Evolutionary conservation across 23 red algal genomes (phyloP), one percentile per base, ranked within the genome.

Genomic region (Gracilariopsis chorda): DNA sequence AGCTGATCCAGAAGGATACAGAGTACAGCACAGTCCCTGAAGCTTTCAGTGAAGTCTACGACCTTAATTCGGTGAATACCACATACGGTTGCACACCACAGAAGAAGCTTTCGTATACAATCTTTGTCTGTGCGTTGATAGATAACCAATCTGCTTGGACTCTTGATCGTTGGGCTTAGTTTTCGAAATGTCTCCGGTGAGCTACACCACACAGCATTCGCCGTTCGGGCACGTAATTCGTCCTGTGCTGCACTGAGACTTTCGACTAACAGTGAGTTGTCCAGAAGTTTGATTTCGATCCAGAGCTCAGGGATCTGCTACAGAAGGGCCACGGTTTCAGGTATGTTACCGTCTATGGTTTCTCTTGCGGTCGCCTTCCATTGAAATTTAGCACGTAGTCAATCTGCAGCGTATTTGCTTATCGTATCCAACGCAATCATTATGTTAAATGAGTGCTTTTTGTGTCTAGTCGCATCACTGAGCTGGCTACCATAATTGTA

Each of bases 11-110:
- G 23, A 11, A 90, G 23, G 27, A 90, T 21, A 48, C 86, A 90
- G 14, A 90, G 51, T n/a, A 63, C 51, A 14, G 68, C 69, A 29
- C 68, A 67, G 69, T 90, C 86, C 30, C 86, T 68, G 78, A 90
- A 90, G 32, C 86, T 90, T 68, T 90, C 86, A 45, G 69, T 78
- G 32, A 77, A 90, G 49, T 90, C 86, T 51, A 67, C 27, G 16
- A 90, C 86, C 39, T 47, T 63, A 20, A 78, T 58, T 33, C 86
- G 49, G 55, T 90, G 72, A 63, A 90, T 78, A 7, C 51, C 48
- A 63, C 56, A 61, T 44, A 87, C 60, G 3, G 47, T 30, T 33
- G 82, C 82, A 28, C 62, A 87, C 82, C 82, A 87, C 42, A 25
- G 33, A 10, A 87, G 82, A 21, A 87, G 63, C 37, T 67, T 32